Base-by-base conservation (phyloP, 139 green algal genomes). In the Zygnema cylindricum region DNA sequence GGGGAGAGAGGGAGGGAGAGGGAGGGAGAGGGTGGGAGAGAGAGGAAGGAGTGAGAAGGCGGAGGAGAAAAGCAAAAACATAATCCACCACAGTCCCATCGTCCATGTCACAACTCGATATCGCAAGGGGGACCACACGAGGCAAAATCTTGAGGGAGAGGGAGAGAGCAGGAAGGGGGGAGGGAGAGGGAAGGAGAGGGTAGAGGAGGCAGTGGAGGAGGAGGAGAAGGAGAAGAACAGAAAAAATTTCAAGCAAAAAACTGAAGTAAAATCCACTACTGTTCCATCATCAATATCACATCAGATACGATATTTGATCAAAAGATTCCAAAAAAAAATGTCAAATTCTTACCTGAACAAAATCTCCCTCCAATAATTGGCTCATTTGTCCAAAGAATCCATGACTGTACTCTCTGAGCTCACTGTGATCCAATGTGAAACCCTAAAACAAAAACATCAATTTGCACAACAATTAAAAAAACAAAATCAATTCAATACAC, bases 371-470 rank as follows among this genome's bases (percentile, higher is more conserved):
- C 35, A 95, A 83, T 2, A 89, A 25, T 30, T 84, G 42, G 0
- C 91, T 90, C 0, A 93, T 69, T 54, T 87, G 76, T 32, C 83
- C 88, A 55, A 96, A 95, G 82, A 95, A 88, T 73, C 84, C 86
- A 86, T 97, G 94, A 0, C 86, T 92, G 84, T 96, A 96, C 83
- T 97, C 95, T 1, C 94, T 90, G 84, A 97, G 89, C 81, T 96
- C 95, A 63, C 85, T 93, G 1, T 87, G 54, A 22, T 93, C 82
- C 55, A 94, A 63, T 43, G 88, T 69, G 49, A 94, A 95, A 40
- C 92, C 90, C 89, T 89, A 43, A 76, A 89, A 16, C 49, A 63
- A 63, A 63, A 79, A 11, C 71, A 79, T 25, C 38, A 16, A 3
- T 3, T 55, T 55, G 71, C 42, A 79, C 36, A 79, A 79, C 3